phyloP scores from a whole-genome alignment of 23 red algal genomes.

The Pyropia haitanensis region DNA sequence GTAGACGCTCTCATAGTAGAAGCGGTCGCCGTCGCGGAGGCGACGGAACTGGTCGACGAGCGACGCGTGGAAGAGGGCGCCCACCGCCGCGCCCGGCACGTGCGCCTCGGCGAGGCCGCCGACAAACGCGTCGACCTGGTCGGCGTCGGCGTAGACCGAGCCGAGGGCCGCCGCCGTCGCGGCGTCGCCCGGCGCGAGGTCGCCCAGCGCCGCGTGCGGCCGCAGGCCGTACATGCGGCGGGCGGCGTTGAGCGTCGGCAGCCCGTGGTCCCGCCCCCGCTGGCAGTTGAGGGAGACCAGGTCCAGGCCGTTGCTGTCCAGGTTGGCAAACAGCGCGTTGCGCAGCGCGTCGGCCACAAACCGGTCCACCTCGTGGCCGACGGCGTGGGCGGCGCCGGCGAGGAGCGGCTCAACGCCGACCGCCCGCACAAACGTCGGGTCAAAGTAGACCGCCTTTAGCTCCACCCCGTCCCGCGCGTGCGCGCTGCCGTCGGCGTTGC shows the following conservation, averaged over 20 bases:
- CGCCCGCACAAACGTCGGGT: slow-evolving; percentile 6
- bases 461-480: slow-evolving; percentile 9
- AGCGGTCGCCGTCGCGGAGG: slow-evolving; percentile 60
- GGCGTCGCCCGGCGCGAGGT: slow-evolving; percentile 10
- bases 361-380: slow-evolving; percentile 37
- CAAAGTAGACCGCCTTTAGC: slow-evolving; percentile 34
- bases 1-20: slow-evolving; percentile 55
- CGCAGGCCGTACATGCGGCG: slow-evolving; percentile 8
- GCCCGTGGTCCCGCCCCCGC: slow-evolving; percentile 45
- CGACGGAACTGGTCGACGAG: slow-evolving; percentile 31
- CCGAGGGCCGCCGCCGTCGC: slow-evolving; percentile 4
- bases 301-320: slow-evolving; percentile 29
- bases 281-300: slow-evolving; percentile 53
- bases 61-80: slow-evolving; percentile 34
- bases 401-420: slow-evolving; percentile 33
- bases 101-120: slow-evolving; percentile 35
- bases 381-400: slow-evolving; percentile 10
- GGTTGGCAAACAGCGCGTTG: slow-evolving; percentile 42
- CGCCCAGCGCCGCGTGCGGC: slow-evolving; percentile 14
- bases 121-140: slow-evolving; percentile 31
- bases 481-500: slow-evolving; percentile 2
- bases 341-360: slow-evolving; percentile 30
- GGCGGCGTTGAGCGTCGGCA: slow-evolving; percentile 15
- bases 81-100: slow-evolving; percentile 22
- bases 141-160: slow-evolving; percentile 9